Base-by-base conservation (phyloP, 140 eudicot species). In the Oenanthe javanica region DNA sequence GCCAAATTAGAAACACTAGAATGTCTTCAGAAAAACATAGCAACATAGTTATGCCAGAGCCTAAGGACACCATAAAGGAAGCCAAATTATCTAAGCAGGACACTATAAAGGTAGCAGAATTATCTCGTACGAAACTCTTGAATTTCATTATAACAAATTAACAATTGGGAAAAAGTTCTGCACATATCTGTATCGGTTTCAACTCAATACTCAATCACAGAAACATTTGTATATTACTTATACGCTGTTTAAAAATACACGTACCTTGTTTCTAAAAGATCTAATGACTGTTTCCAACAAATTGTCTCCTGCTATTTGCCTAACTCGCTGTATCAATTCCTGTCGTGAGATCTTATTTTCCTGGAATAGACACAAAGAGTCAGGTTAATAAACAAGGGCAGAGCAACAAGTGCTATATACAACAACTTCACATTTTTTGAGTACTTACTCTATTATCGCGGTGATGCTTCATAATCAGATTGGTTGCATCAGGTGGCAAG, bases 291-390 rank as follows among this genome's bases (percentile, higher is more conserved):
- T 52, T 9, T 78, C 69, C 82, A 93, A 85, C 84, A 93, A 54
- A 21, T 85, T 64, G 75, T 93, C 98, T 9, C 98, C 98, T 0
- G 94, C 84, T 1, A 89, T 71, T 31, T 76, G 76, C 64, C 95
- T 91, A 42, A 91, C 86, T 51, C 85, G 84, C 70, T 80, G 82
- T 36, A 93, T 84, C 91, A 93, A 75, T 38, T 91, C 93, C 10
- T 49, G 71, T 76, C 97, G 75, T 31, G 93, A 75, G 52, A 94
- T 86, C 79, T 83, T 94, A 80, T 81, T 90, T 49, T 84, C 87
- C 98, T 94, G 92, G 36, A 27, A 51, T 77, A 45, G 13, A 10
- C 76, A 49, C 21, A 31, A 73, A 54, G 23, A 63, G 74, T 51
- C 84, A 77, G 67, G 79, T 18, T 76, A 46, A 15, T 1, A 78